Base-by-base conservation (phyloP, 1,284 basidiomycete genomes). In the Ceraceosorus guamensis region DNA sequence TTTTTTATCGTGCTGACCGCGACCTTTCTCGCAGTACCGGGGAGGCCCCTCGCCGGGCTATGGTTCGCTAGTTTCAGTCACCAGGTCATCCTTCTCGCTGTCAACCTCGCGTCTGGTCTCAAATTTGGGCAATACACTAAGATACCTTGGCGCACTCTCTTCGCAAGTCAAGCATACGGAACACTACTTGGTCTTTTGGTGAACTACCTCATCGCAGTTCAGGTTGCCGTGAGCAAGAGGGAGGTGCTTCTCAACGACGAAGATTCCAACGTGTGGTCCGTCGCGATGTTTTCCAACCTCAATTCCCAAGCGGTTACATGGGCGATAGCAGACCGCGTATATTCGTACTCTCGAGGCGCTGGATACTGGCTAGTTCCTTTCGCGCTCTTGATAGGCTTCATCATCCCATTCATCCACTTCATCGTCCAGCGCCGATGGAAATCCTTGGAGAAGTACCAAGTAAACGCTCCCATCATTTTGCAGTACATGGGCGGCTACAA, bases 81-180 rank as follows among this genome's bases (percentile, higher is more conserved):
- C 56, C 61, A 64, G 52, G 52, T 63, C 41, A 49, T 59, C 30
- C 35, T 48, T 6, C 56, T 62, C 48, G 55, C 57, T 33, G 41
- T 53, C 8, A 48, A 56, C 5, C 63, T 68, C 11, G 54, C 52
- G 4, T 48, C 56, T 48, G 57, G 63, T 37, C 50, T 68, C 8
- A 68, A 68, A 50, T 37, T 69, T 1, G 67, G 59, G 0, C 65
- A 67, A 18, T 70, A 55, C n/a, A 33, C 68, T 13, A 73, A 76
- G 47, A 58, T 76, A 18, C 24, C 49, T 0, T 64, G 49, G 5
- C 52, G 43, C 14, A 58, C 54, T 49, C 62, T 64, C 10, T 65
- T 67, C 45, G 32, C 56, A 2, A 54, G 57, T 5, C 67, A 68
- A 46, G 50, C 65, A 1, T 57, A 60, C 18, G 61, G 55, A 11